Conservation (phyloP, 2,329 filamentous ascomycete species). For the Xylaria sp. region DNA sequence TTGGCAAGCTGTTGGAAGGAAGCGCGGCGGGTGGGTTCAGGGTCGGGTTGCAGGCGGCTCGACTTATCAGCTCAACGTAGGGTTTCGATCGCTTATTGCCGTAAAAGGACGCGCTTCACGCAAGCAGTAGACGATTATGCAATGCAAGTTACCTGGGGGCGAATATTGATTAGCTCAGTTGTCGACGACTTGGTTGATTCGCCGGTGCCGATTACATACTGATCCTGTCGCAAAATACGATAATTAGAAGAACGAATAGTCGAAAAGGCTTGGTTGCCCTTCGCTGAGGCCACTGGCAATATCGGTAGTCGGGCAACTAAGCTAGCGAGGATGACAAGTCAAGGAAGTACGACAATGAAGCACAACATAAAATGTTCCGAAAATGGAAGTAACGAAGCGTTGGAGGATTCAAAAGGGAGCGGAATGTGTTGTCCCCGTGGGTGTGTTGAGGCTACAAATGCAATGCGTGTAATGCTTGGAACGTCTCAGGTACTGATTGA, state of each 20-base stretch:
- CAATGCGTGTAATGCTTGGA: constrained; percentile 30
- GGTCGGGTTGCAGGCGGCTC: constrained; percentile 36
- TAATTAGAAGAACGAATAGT: constrained; percentile 6
- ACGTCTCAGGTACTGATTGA: constrained; percentile 36
- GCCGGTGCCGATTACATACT: neutral
- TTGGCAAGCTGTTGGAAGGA: constrained; percentile 48
- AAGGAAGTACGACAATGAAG: constrained; percentile 1
- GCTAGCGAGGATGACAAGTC: neutral
- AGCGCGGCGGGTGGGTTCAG: constrained; percentile 36
- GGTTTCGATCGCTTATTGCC: constrained; percentile 19
- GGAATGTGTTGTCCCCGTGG: constrained; percentile 34
- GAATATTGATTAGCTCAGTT: neutral
- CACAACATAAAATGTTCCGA: constrained; percentile 1
- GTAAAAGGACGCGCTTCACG: constrained; percentile 14
- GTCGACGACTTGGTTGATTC: neutral
- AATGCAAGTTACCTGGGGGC: neutral
- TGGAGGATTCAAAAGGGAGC: constrained; percentile 32
- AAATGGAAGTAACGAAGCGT: constrained; percentile 16
- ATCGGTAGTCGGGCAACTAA: neutral
- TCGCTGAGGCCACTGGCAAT: neutral
- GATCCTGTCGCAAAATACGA: neutral
- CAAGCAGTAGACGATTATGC: neutral
- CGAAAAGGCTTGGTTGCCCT: neutral
- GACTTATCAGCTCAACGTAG: constrained; percentile 15
- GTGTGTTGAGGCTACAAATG: constrained; percentile 13